Evolutionary conservation across 306 rosid genomes (phyloP).

Genomic region (Aeschynomene evenia): DNA sequence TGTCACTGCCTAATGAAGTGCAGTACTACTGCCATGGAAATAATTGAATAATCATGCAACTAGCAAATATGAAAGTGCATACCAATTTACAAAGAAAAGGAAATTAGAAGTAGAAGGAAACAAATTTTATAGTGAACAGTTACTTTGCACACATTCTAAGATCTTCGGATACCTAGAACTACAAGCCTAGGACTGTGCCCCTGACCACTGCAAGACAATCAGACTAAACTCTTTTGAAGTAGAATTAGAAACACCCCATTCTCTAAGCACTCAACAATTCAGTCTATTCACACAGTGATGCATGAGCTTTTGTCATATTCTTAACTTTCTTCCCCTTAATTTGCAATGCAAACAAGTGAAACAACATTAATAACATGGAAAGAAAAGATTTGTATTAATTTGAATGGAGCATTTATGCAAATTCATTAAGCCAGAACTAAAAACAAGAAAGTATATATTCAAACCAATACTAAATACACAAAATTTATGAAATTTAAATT

Average conservation of each 20-base stretch:
- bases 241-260: not conserved
- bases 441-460: not conserved
- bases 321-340: not conserved
- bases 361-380: not conserved
- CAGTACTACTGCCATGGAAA: not conserved
- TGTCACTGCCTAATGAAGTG: not conserved
- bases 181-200: not conserved
- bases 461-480: not conserved
- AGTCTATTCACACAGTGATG: not conserved
- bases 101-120: constrained; percentile 7
- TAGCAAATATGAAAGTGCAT: not conserved
- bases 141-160: not conserved
- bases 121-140: not conserved
- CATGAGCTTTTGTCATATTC: not conserved
- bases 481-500: not conserved
- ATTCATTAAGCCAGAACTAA: not conserved
- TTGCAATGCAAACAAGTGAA: not conserved
- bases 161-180: not conserved
- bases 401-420: not conserved
- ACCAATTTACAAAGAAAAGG: not conserved
- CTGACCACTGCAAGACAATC: not conserved
- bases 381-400: too few species aligned
- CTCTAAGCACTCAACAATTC: not conserved
- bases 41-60: constrained; percentile 21
- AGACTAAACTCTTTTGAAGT: not conserved